These are phyloP conservation scores for Pholiota molesta DNA, from an alignment of 768 basidiomycete genomes.

Conservation along the genomic window DNA sequence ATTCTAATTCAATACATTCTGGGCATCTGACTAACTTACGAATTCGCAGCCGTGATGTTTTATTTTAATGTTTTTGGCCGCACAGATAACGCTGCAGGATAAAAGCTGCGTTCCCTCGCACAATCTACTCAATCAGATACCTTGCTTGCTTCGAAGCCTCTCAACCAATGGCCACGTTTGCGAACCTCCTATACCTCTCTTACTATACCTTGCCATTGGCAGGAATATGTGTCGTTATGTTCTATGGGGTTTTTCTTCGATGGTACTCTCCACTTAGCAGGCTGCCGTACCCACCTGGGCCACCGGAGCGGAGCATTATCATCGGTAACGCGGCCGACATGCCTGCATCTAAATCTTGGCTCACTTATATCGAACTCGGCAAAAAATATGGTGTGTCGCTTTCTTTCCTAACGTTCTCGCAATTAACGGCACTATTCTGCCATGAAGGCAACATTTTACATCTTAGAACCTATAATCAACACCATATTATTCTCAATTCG, in stretches of 20 bases:
- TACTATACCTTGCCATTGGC: not conserved
- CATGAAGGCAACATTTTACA: conserved; percentile 28
- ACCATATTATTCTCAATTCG: conserved; percentile 27
- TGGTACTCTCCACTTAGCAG: not conserved
- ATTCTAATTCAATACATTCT: too few relatives aligned
- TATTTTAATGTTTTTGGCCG: too few relatives aligned
- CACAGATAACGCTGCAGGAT: too few relatives aligned
- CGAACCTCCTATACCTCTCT: too few relatives aligned
- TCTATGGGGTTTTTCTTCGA: not conserved
- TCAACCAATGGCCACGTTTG: too few relatives aligned
- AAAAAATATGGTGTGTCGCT: conserved; percentile 1
- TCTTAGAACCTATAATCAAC: conserved; percentile 19
- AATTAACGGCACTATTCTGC: not conserved
- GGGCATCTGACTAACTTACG: too few relatives aligned
- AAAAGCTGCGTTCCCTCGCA: too few relatives aligned
- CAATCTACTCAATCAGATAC: too few relatives aligned
- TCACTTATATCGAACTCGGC: not conserved
- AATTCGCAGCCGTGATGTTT: too few relatives aligned
- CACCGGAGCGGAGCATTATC: not conserved
- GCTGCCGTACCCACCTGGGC: conserved; percentile 4
- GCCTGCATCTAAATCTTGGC: not conserved
- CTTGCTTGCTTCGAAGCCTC: too few relatives aligned
- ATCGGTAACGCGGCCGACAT: conserved; percentile 1
- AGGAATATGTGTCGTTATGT: not conserved
- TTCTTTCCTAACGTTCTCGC: not conserved